Base-by-base conservation (phyloP, 78 protist genomes). In the Emiliania huxleyi region DNA sequence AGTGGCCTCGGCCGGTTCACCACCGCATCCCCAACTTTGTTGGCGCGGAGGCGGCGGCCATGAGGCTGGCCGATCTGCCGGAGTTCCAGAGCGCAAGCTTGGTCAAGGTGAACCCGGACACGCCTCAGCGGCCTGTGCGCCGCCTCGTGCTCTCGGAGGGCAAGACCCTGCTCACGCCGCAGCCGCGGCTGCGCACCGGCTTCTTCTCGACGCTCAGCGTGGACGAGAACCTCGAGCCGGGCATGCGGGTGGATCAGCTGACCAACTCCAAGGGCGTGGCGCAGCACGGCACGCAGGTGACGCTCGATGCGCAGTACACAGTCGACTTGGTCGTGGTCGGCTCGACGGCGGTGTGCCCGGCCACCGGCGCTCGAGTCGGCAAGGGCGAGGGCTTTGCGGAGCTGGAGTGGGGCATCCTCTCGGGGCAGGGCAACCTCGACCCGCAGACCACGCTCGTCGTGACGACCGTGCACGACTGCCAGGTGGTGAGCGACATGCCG, bases 351-450 rank as follows among this genome's bases (percentile, higher is more conserved):
- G 90, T 84, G 22, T 84, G 90, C 40, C 90, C 90, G 0, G 18
- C 69, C 25, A 84, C 90, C 2, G 90, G 90, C 19, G 90, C 90
- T 2, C 55, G 90, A 1, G 40, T 84, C 18, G 90, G 90, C 23
- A 84, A 84, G 90, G 90, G 90, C 15, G 90, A 84, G 42, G 90
- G 90, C 35, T 84, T 84, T 46, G 90, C 90, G 22, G 90, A 84
- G 69, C 69, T 84, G 18, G 90, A 84, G 37, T 84, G 46, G 37
- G 90, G 90, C 55, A 84, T 84, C 55, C 40, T 84, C 55, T 22
- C 55, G 26, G 15, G 0, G 33, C 0, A 15, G 12, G 87, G 26
- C 79, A 26, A 33, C 40, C 19, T 69, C 25, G 55, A 48, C 55
- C 25, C 55, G 15, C 69, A 44, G 73, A 46, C 25, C 12, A 84